Base-by-base conservation (phyloP, 78 protist species). In the Cyanophora paradoxa region DNA sequence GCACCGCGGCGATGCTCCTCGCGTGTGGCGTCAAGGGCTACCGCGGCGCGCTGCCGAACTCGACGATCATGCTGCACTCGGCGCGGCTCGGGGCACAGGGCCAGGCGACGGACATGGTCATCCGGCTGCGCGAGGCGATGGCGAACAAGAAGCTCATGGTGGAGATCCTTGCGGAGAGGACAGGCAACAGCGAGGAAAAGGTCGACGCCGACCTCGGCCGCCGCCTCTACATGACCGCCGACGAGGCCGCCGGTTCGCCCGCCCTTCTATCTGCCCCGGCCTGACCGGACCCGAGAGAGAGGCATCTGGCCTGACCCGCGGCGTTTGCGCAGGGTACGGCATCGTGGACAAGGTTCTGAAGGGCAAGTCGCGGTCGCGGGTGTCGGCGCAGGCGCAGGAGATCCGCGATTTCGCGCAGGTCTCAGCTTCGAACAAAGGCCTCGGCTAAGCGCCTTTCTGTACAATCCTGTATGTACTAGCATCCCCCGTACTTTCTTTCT, bases 11-110 rank as follows among this genome's bases (percentile, higher is more conserved):
- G 48, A 24, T 62, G 68, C 46, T 62, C 22, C 68, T 62, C 19
- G 70, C 70, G 24, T 39, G 36, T 52, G 70, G 70, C 22, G 34
- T n/a, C 22, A 64, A 40, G 52, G 70, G 70, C 56, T 11, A 40
- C 37, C 70, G 70, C 33, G 33, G 26, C 8, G 39, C 17, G 7
- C 48, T 64, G 48, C 70, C 70, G 39, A 11, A 64, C 34, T 30
- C 40, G 0, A 6, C 56, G 10, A 20, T 64, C 34, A 40, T 64
- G 70, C 70, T 64, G 14, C n/a, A 6, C 3, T 52, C 36, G 70
- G 36, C 70, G 24, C 52, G 48, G 1, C 28, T 22, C 31, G 26
- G 3, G 1, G 46, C 67, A 0, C 26, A 16, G 7, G 50, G 50
- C 14, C 68, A 62, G 50, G 70, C 70, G 33, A 28, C 48, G 4